phyloP scores from a whole-genome alignment of 208 protist species.

The Acanthamoeba healyi region DNA sequence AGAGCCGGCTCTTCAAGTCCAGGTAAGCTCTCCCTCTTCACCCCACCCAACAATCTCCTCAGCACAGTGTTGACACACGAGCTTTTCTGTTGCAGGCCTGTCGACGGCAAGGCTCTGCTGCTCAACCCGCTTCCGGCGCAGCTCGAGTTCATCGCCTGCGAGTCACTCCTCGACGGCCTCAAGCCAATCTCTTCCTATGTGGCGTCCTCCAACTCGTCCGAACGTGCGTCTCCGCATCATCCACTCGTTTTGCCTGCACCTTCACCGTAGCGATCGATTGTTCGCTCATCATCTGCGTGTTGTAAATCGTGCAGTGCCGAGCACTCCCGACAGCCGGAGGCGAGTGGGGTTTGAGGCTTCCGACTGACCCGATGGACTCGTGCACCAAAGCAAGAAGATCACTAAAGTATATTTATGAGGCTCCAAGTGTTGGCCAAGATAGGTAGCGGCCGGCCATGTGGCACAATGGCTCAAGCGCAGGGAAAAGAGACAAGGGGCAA shows the following conservation, averaged over 20 bases:
- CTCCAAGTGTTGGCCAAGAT: too few species aligned
- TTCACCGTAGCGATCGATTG: too few species aligned
- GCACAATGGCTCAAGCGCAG: too few species aligned
- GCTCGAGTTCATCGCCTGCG: conserved; percentile 20
- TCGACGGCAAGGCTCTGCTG: neutral
- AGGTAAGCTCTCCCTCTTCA: neutral
- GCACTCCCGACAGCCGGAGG: neutral
- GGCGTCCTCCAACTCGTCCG: neutral
- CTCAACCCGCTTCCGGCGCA: neutral
- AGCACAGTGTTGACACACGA: too few species aligned
- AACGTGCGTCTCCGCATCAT: neutral
- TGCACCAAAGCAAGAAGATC: too few species aligned
- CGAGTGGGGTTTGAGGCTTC: neutral
- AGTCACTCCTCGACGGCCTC: neutral
- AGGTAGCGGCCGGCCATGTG: too few species aligned
- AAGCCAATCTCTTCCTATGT: neutral
- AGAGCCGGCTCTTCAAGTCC: neutral
- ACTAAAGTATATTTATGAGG: too few species aligned
- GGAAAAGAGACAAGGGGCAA: too few species aligned
- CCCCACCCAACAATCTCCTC: neutral
- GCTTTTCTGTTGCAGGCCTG: neutral
- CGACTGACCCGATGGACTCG: neutral
- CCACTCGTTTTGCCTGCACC: too few species aligned
- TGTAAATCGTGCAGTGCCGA: neutral
- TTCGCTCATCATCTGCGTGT: neutral